Evolutionary conservation across 345 rosid species (phyloP), one percentile per base, ranked within the genome.

Genomic region (Microcos paniculata): DNA sequence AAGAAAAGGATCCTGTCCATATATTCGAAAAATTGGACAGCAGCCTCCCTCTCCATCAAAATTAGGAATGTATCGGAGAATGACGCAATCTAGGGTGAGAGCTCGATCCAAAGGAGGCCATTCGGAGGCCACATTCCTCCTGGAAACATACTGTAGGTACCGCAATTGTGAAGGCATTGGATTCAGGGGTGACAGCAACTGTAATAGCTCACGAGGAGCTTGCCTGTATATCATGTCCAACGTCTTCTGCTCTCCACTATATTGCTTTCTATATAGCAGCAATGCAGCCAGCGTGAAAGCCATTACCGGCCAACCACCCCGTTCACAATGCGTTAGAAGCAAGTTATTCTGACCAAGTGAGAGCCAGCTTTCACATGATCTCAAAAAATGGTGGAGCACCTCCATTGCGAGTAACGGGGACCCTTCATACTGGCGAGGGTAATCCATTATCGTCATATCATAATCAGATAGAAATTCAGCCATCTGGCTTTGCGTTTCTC

Each of bases 21-120:
- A 93, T 38, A 95, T 82, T 55, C 93, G 88, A 82, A 95, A 95
- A 30, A 90, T 80, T 19, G 99, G 99, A 78, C 94, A 84, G 70
- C 88, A 95, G 14, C 99, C 98, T 72, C 92, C 97, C 65, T 86
- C 87, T 61, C 88, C 89, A 67, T 83, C 89, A 78, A 90, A 84
- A 81, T 90, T 82, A 51, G 97, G 99, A 78, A 91, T 85, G 76
- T 70, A 85, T 81, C 98, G 89, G 61, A 95, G 81, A 56, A 95
- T 93, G 77, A 93, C 77, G 64, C 99, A 93, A 78, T 95, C 99
- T 93, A 91, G 75, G 74, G 87, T 88, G 77, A 95, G 96, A 77
- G 92, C 94, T 82, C 98, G 87, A 81, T 91, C 94, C 76, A 85
- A 62, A n/a, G 97, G 97, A 79, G 99, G 99, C 99, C 99, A 95